A percentile compares a stretch with the other conserved stretches of the same genome.
phyloP scores from a whole-genome alignment of 208 protist genomes.

The Crithidia acanthocephali region DNA sequence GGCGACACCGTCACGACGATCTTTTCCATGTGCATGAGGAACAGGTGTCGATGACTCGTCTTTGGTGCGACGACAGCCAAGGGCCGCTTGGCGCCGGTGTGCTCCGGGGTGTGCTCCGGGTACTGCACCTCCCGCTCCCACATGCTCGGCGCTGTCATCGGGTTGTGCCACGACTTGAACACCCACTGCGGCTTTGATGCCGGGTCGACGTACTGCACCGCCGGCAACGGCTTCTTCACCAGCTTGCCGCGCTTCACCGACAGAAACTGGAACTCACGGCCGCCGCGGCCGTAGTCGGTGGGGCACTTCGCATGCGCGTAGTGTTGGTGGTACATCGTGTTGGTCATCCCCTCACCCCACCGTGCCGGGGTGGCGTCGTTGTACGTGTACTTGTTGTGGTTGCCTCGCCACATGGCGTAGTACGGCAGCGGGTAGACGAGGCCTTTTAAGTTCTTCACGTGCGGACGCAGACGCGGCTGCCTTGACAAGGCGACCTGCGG shows the following conservation, averaged over 20 bases:
- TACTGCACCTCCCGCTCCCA: conserved; percentile 93
- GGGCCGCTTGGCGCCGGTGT: conserved; percentile 85
- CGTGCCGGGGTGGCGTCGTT: conserved; percentile 73
- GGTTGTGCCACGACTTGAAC: conserved; percentile 93
- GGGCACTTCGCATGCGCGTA: conserved; percentile 92
- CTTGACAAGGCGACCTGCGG: conserved; percentile 82
- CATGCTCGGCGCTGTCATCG: conserved; percentile 72
- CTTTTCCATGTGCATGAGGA: conserved; percentile 93
- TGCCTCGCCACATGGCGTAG: conserved; percentile 92
- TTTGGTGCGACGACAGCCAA: conserved; percentile 83
- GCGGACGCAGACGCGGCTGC: conserved; percentile 76
- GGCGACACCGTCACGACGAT: conserved; percentile 85
- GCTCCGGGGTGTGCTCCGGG: conserved; percentile 86
- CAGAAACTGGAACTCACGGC: conserved; percentile 84
- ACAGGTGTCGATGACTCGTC: conserved; percentile 80
- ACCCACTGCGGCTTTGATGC: conserved; percentile 85
- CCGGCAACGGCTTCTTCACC: conserved; percentile 78
- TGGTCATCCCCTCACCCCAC: conserved; percentile 86
- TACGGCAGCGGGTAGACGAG: conserved; percentile 89
- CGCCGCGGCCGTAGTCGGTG: conserved; percentile 89
- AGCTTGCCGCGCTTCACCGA: conserved; percentile 74
- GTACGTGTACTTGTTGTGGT: conserved; percentile 89
- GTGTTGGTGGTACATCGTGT: conserved; percentile 88
- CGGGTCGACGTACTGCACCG: conserved; percentile 81
- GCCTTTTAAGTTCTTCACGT: conserved; percentile 62